Base-by-base conservation (phyloP, 1,284 basidiomycete genomes). In the Trametes sp. region DNA sequence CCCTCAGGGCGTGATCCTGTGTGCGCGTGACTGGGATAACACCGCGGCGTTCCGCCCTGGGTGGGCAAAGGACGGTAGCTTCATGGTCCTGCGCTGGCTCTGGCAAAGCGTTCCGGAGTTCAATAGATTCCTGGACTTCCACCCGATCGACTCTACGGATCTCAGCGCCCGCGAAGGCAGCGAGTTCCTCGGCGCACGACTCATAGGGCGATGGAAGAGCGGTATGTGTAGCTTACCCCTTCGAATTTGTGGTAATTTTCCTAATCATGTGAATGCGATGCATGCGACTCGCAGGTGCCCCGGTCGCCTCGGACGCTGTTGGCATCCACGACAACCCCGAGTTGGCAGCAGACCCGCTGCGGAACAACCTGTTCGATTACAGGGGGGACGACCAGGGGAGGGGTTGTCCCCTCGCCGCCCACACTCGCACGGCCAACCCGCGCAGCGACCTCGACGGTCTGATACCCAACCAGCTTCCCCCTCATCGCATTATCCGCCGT, bases 381-480 rank as follows among this genome's bases (percentile, higher is more conserved):
- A 77, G 80, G 63, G 78, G 76, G 48, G 66, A 73, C 23, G 11
- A 46, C 11, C 24, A 11, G 4, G 45, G 45, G 60, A 63, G 62
- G 31, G 75, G 76, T n/a, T 87, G 85, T 70, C 85, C 86, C 0
- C 86, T 85, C 73, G 78, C 81, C 58, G 82, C 84, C 4, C 85
- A 87, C 67, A 75, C 82, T 53, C 80, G 85, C 56, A 86, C 85
- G 76, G 81, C 82, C 1, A 78, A 79, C 62, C 85, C 85, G n/a
- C 80, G 86, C n/a, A 74, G 54, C 2, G 65, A 65, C 19, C 46
- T 66, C 11, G 61, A 60, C 13, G 31, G 6, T 11, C 9, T 4
- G 1, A 1, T 48, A 4, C 45, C 65, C 23, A 33, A 6, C 31
- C 7, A 6, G 45, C 45, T 24, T 5, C 29, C 61, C 42, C 19